phyloP scores from a whole-genome alignment of 768 basidiomycete species.

The Pisolithus microcarpus region DNA sequence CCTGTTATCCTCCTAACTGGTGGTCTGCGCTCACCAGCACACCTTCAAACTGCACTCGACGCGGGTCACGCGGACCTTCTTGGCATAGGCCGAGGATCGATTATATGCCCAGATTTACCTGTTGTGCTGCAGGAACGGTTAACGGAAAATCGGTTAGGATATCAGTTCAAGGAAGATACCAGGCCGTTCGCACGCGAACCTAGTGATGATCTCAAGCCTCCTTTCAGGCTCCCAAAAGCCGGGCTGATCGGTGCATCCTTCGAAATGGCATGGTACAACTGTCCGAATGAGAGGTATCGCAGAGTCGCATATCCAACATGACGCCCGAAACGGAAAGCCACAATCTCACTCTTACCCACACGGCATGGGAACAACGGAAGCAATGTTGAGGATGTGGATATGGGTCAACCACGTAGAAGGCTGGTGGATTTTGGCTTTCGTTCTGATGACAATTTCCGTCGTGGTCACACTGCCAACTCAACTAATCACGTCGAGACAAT shows the following conservation, averaged over 20 bases:
- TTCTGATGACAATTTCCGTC: background rate
- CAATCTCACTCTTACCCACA: constrained; percentile 11
- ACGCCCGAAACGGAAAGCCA: background rate
- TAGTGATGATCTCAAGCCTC: constrained; percentile 13
- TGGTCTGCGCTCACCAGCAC: constrained; percentile 56
- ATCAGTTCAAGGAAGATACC: constrained; percentile 15
- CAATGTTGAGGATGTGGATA: constrained; percentile 41
- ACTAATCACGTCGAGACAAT: too few species aligned
- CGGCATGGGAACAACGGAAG: constrained; percentile 29
- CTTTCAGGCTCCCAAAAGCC: constrained; percentile 36
- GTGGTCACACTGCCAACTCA: too few species aligned
- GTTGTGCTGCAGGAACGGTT: constrained; percentile 22
- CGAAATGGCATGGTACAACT: constrained; percentile 59
- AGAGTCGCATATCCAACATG: constrained; percentile 4
- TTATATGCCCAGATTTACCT: constrained; percentile 59
- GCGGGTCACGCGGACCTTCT: constrained; percentile 62
- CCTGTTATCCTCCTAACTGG: constrained; percentile 79
- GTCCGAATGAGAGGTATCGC: constrained; percentile 51
- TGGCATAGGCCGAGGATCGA: constrained; percentile 65
- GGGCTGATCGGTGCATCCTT: constrained; percentile 60
- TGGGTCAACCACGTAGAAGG: constrained; percentile 26
- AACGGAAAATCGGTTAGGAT: background rate
- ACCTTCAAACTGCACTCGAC: constrained; percentile 46
- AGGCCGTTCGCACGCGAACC: constrained; percentile 37
- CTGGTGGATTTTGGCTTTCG: background rate